These are phyloP conservation scores for Epithemia pelagica DNA, from an alignment of 108 stramenopile species.

Conservation along the genomic window DNA sequence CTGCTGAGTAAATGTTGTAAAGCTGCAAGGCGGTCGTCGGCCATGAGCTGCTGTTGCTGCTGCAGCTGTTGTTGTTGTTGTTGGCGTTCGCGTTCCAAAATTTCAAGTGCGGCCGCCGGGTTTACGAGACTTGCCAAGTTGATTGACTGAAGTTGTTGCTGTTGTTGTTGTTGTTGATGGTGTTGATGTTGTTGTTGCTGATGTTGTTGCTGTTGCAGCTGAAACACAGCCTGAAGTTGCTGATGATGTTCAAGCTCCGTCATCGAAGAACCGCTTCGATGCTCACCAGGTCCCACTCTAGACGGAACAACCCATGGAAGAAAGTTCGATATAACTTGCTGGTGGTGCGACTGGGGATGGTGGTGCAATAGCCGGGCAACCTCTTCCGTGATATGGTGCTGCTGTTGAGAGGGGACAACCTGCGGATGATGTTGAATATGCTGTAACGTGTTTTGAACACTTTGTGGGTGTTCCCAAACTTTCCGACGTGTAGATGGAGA, in stretches of 20 bases:
- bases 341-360: slow-evolving; percentile 26
- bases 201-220: slow-evolving; percentile 4
- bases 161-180: slow-evolving; percentile 8
- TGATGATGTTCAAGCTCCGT: background rate
- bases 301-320: slow-evolving; percentile 9
- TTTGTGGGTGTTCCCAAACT: slow-evolving; percentile 3
- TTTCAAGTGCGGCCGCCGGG: background rate
- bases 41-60: background rate
- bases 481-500: too few relatives aligned
- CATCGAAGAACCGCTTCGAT: background rate
- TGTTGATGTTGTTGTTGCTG: slow-evolving; percentile 11
- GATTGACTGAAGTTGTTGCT: background rate
- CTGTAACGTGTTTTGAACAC: slow-evolving; percentile 19
- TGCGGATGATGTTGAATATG: slow-evolving; percentile 21
- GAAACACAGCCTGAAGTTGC: slow-evolving; percentile 2
- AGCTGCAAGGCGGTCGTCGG: background rate
- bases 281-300: background rate
- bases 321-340: slow-evolving; percentile 26
- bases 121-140: background rate
- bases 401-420: background rate
- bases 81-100: slow-evolving; percentile 9
- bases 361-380: slow-evolving; percentile 25
- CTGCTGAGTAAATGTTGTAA: background rate
- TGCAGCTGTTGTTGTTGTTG: background rate
- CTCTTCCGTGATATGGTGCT: slow-evolving; percentile 18